phyloP scores from a whole-genome alignment of 192 early-diverging fungal species.

The Coemansia sp. region DNA sequence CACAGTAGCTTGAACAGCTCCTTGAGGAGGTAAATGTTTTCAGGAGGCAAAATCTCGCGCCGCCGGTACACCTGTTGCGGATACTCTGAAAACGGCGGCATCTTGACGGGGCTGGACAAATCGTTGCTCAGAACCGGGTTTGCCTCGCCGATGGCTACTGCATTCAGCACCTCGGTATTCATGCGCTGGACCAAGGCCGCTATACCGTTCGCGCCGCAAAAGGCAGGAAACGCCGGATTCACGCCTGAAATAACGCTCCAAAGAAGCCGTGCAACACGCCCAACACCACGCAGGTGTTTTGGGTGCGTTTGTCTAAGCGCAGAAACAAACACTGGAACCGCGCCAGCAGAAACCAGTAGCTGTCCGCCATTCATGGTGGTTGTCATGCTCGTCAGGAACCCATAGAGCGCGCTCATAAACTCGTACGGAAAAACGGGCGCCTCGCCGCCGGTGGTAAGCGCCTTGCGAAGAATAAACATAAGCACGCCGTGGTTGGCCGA shows the following conservation, averaged over 20 bases:
- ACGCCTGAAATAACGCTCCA: slow-evolving; percentile 82
- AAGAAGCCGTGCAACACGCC: slow-evolving; percentile 74
- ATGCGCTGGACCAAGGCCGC: slow-evolving; percentile 76
- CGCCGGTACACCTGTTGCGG: slow-evolving; percentile 44
- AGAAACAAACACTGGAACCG: slow-evolving; percentile 77
- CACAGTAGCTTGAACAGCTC: slow-evolving; percentile 88
- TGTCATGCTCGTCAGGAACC: slow-evolving; percentile 75
- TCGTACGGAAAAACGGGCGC: slow-evolving; percentile 53
- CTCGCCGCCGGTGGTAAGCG: slow-evolving; percentile 59
- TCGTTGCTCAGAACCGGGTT: slow-evolving; percentile 30
- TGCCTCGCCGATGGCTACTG: slow-evolving; percentile 32
- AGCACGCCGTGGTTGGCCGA: slow-evolving; percentile 92
- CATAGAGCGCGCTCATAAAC: slow-evolving; percentile 82
- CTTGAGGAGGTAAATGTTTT: slow-evolving; percentile 75
- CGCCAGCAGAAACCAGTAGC: slow-evolving; percentile 88
- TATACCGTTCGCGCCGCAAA: slow-evolving; percentile 82
- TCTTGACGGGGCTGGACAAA: slow-evolving; percentile 36
- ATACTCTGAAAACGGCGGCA: slow-evolving; percentile 24
- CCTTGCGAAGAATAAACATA: slow-evolving; percentile 76
- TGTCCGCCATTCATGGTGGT: slow-evolving; percentile 79
- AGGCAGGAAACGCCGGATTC: slow-evolving; percentile 68
- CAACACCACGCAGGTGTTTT: slow-evolving; percentile 61
- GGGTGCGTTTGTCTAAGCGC: slow-evolving; percentile 66
- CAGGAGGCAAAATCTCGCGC: slow-evolving; percentile 62
- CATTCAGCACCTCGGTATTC: slow-evolving; percentile 52